phyloP scores from a whole-genome alignment of 2,329 filamentous ascomycete species.

The Ceratocystiopsis brevicomis region DNA sequence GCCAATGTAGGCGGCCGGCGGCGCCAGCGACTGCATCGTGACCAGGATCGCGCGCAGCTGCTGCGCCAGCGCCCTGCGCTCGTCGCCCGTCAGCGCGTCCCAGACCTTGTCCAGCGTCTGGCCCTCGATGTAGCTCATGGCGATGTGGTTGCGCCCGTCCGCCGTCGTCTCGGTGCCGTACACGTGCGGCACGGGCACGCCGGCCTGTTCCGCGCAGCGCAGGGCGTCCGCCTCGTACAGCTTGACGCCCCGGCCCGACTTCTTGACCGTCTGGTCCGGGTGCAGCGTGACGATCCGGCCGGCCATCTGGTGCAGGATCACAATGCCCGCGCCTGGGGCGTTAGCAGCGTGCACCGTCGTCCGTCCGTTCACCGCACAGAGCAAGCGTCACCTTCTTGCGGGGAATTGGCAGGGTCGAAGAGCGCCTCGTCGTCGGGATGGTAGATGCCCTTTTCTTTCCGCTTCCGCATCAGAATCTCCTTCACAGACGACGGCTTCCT shows the following conservation, averaged over 20 bases:
- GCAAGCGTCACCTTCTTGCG: too few relatives aligned
- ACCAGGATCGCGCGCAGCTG: slow-evolving; percentile 13
- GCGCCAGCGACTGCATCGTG: slow-evolving; percentile 11
- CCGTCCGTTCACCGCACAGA: too few relatives aligned
- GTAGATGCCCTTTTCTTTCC: too few relatives aligned
- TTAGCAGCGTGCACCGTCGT: too few relatives aligned
- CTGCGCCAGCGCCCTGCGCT: slow-evolving; percentile 10
- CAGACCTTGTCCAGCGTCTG: slow-evolving; percentile 13
- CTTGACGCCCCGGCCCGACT: slow-evolving; percentile 12
- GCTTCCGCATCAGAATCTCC: too few relatives aligned
- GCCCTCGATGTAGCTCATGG: slow-evolving; percentile 13
- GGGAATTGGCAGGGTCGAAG: too few relatives aligned
- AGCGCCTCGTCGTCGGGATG: too few relatives aligned
- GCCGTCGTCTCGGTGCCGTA: slow-evolving; percentile 5
- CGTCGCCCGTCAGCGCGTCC: slow-evolving; percentile 9
- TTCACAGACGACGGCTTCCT: too few relatives aligned
- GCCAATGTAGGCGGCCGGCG: slow-evolving; percentile 11
- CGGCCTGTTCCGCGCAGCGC: slow-evolving; percentile 7
- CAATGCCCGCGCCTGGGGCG: too few relatives aligned
- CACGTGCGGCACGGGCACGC: slow-evolving; percentile 11
- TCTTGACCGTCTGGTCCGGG: slow-evolving; percentile 11
- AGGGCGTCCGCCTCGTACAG: slow-evolving; percentile 13
- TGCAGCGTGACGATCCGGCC: slow-evolving; percentile 11
- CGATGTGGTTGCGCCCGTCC: slow-evolving; percentile 9
- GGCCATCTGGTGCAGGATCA: slow-evolving; percentile 9